A percentile compares a stretch with the other conserved stretches of the same genome.
These are phyloP conservation scores for Phyllosticta paracitricarpa DNA, from an alignment of 2,329 filamentous ascomycete genomes.

Conservation along the genomic window DNA sequence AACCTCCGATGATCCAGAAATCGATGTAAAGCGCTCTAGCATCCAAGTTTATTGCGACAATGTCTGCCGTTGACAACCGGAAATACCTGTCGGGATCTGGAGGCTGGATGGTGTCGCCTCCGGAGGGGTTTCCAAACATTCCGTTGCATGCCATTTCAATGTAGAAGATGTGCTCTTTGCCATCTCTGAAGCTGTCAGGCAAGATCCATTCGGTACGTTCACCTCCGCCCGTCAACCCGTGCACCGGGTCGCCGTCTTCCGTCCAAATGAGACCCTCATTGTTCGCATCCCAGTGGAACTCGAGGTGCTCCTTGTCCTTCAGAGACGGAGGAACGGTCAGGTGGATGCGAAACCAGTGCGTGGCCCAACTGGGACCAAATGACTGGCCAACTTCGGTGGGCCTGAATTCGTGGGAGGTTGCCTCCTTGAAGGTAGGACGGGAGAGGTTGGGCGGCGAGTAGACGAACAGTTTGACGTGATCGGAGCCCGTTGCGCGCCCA, in stretches of 20 bases:
- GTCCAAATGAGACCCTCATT: slow-evolving; percentile 95
- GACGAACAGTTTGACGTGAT: slow-evolving; percentile 73
- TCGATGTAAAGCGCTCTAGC: slow-evolving; percentile 79
- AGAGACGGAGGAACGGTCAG: slow-evolving; percentile 68
- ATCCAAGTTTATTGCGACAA: slow-evolving; percentile 79
- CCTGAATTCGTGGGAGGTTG: slow-evolving; percentile 63
- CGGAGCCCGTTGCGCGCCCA: slow-evolving; percentile 54
- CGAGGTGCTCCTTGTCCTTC: slow-evolving; percentile 67
- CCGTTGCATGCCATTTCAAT: slow-evolving; percentile 98
- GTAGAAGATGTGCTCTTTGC: slow-evolving; percentile 80
- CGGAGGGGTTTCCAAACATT: slow-evolving; percentile 91
- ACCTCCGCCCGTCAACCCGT: slow-evolving; percentile 82
- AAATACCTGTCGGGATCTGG: slow-evolving; percentile 79
- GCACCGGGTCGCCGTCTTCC: slow-evolving; percentile 76
- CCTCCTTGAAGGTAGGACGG: slow-evolving; percentile 80
- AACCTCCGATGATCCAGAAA: slow-evolving; percentile 77
- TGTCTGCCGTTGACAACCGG: slow-evolving; percentile 64
- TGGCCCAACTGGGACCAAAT: slow-evolving; percentile 94
- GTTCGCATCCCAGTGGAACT: slow-evolving; percentile 92
- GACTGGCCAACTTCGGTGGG: slow-evolving; percentile 63
- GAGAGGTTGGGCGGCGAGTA: slow-evolving; percentile 73
- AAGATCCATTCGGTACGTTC: slow-evolving; percentile 89
- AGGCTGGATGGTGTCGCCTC: slow-evolving; percentile 78
- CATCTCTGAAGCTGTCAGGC: slow-evolving; percentile 70
- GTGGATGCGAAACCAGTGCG: slow-evolving; percentile 88